Conservation (phyloP, 805 yeast genomes). For the Saturnispora diversa region DNA sequence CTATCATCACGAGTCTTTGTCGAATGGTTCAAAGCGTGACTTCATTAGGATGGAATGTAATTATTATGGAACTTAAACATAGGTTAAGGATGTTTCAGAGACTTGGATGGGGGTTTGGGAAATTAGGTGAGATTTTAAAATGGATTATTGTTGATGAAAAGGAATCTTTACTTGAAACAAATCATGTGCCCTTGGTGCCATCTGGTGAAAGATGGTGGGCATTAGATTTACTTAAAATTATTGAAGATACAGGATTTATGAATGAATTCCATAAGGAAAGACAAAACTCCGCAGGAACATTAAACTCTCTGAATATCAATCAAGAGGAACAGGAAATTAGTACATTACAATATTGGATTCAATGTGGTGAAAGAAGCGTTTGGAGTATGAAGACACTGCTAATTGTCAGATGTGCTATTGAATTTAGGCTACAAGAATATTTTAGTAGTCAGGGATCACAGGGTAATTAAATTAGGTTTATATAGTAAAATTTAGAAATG, state of each 20-base stretch:
- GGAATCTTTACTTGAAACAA: conserved; percentile 62
- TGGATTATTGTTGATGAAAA: conserved; percentile 82
- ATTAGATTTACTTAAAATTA: conserved; percentile 62
- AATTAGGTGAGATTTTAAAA: conserved; percentile 55
- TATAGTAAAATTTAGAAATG: too few relatives aligned
- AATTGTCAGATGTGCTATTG: conserved; percentile 84
- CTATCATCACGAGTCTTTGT: conserved; percentile 3
- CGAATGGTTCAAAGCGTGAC: conserved; percentile 28
- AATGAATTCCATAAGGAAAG: conserved; percentile 3
- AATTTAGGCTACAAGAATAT: conserved; percentile 75
- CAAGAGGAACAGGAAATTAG: conserved; percentile 36
- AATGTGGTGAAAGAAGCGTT: conserved; percentile 83
- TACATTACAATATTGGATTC: conserved; percentile 73
- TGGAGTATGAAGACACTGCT: conserved; percentile 87
- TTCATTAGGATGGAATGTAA: conserved; percentile 37
- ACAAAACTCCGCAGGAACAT: background rate
- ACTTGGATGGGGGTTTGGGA: conserved; percentile 43
- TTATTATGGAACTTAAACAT: conserved; percentile 76
- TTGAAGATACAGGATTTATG: conserved; percentile 62
- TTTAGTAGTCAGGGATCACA: conserved; percentile 21
- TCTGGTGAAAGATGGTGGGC: conserved; percentile 59
- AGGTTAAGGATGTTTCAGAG: conserved; percentile 73
- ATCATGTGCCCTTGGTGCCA: conserved; percentile 88
- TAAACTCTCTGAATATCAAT: too few relatives aligned
- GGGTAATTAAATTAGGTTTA: too few relatives aligned